Evolutionary conservation across 495 filamentous ascomycete genomes (phyloP), one percentile per base, ranked within the genome.

Genomic region (Xylaria flabelliformis): DNA sequence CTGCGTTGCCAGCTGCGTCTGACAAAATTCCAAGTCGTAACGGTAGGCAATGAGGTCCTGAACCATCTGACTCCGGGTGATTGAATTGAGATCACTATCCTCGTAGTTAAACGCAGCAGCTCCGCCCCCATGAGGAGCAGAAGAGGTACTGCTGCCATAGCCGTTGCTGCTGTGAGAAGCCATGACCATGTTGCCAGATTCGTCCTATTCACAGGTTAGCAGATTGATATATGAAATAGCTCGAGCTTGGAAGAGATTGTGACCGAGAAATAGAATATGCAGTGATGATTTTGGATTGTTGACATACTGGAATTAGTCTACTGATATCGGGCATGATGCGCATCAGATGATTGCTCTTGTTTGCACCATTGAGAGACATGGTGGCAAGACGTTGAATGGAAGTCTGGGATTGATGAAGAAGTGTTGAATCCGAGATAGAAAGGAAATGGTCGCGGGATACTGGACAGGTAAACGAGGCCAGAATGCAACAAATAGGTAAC

Each of bases 31-130:
- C 2, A 81, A 48, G 67, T 85, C 83, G 41, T 81, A 77, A 10
- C 80, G 73, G 67, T 84, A 85, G 8, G 82, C 83, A 0, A 62
- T 64, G 64, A 84, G 83, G 42, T 84, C 83, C 61, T 84, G 82
- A 12, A 75, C 67, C 66, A 84, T 76, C 75, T 85, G 83, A 15
- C 82, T 80, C 12, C 81, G 68, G 0, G 76, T 83, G 67, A 85
- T 79, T 15, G 80, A 77, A 26, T 84, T 82, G 0, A 85, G 67
- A 39, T 82, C 73, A 36, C 62, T 74, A 12, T 70, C 68, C 64
- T 79, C 77, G 41, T 79, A 79, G 67, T 70, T 73, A 12, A 77
- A 70, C 5, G 36, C 48, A 9, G 68, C 34, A 48, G 34, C 69
- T 6, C 34, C 63, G 58, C 41, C 53, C 10, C 62, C 68, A 13